Base-by-base conservation (phyloP, 305 asterid genomes). In the Rubia balearica region DNA sequence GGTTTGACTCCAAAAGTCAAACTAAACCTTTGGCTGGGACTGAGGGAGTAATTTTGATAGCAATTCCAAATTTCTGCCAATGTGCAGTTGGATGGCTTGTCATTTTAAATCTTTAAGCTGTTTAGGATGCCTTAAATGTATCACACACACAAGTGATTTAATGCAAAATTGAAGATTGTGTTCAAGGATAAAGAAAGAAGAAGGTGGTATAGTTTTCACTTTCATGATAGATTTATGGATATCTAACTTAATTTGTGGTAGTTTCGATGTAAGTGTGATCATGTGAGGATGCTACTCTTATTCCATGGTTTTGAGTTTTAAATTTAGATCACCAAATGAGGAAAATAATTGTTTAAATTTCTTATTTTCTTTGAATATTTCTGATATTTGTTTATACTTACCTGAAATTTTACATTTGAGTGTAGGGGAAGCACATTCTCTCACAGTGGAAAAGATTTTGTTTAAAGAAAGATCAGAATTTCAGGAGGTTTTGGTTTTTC, bases 401-500 rank as follows among this genome's bases (percentile, higher is more conserved):
- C 45, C 27, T 40, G 7, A 16, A 17, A 3, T 56, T 53, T 1
- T 71, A 38, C 71, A 1, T 71, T 56, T 76, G 55, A 68, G 68
- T 78, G 68, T 77, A 94, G 98, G 99, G 73, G 99, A 94, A 89
- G 95, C 92, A 27, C 98, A 91, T 81, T 94, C 95, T 60, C 74
- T 94, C 76, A 83, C 85, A 82, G 97, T 89, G 68, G 97, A 94
- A 69, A 82, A 86, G 22, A 77, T 91, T 57, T 82, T 94, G 77
- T 94, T 91, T 83, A 76, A 81, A 82, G 98, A 90, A 41, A 86
- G 76, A 83, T 94, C 99, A 33, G 77, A 80, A 78, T 94, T 80
- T 79, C 99, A 94, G 81, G 98, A 91, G 80, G 95, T 94, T 80
- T 77, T 94, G 76, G 96, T 94, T 78, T 94, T 94, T 72, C 85